Conservation (phyloP, 2,329 filamentous ascomycete genomes). For the Lasiodiplodia citricola region DNA sequence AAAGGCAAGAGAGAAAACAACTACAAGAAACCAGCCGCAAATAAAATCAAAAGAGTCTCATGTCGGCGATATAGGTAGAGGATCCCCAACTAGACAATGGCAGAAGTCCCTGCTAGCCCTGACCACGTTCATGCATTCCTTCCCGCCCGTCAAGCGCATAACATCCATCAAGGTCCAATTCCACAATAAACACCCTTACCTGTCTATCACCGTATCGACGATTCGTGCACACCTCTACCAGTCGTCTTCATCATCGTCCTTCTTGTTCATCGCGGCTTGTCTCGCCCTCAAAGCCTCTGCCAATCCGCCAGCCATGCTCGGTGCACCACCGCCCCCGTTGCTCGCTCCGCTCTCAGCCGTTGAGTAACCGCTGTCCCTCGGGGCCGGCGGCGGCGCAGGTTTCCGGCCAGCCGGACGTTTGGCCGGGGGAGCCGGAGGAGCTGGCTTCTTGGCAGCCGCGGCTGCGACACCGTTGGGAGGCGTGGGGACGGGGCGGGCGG, state of each 20-base stretch:
- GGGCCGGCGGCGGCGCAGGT: slow-evolving; percentile 67
- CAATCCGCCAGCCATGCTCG: slow-evolving; percentile 55
- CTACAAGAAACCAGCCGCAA: background rate
- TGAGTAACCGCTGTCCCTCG: slow-evolving; percentile 67
- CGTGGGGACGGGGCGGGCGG: slow-evolving; percentile 52
- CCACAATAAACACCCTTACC: background rate
- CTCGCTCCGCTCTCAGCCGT: slow-evolving; percentile 35
- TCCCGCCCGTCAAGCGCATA: background rate
- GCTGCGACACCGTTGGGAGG: slow-evolving; percentile 46
- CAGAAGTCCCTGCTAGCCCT: background rate
- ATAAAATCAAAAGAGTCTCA: background rate
- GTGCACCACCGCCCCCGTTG: slow-evolving; percentile 37
- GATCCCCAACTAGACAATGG: background rate
- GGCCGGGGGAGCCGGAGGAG: slow-evolving; percentile 76
- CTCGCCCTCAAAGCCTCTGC: slow-evolving; percentile 56
- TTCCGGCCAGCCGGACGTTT: slow-evolving; percentile 78
- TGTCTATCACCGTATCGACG: background rate
- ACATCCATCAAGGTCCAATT: background rate
- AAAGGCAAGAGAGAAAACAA: background rate
- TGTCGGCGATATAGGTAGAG: background rate
- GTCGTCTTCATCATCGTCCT: slow-evolving; percentile 45
- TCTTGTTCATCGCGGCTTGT: slow-evolving; percentile 55
- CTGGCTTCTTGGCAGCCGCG: slow-evolving; percentile 53
- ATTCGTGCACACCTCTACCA: slow-evolving; percentile 30
- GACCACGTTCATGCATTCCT: background rate